A percentile compares a stretch with the other conserved stretches of the same genome.
phyloP scores from a whole-genome alignment of 1,139 yeast genomes.

The Taiozyma onychis region DNA sequence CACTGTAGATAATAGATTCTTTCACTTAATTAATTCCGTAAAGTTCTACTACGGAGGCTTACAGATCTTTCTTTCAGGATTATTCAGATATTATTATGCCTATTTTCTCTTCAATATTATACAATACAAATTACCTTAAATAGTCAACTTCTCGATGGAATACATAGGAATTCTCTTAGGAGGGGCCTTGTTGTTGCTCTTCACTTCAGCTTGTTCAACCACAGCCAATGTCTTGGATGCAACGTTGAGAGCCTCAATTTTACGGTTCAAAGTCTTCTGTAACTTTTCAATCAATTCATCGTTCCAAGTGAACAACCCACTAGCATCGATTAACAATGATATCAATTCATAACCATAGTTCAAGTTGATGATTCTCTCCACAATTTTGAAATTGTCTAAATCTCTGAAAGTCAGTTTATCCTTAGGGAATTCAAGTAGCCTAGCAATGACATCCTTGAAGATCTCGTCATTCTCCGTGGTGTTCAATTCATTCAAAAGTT shows the following conservation, averaged over 20 bases:
- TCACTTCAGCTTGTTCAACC: conserved; percentile 43
- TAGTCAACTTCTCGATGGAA: conserved; percentile 44
- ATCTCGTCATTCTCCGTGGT: conserved; percentile 54
- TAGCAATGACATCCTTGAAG: conserved; percentile 60
- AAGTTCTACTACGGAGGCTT: too few species aligned
- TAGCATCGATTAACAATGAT: conserved; percentile 63
- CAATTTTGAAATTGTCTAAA: conserved; percentile 28
- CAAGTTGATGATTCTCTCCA: conserved; percentile 33
- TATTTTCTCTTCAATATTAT: background rate
- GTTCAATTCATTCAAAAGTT: conserved; percentile 54
- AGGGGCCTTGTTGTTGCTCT: conserved; percentile 20
- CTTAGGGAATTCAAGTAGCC: conserved; percentile 48
- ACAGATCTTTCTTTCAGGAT: too few species aligned
- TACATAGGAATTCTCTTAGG: conserved; percentile 43
- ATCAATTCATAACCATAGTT: conserved; percentile 56
- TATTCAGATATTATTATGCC: too few species aligned
- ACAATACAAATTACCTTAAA: conserved; percentile 22
- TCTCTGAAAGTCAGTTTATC: conserved; percentile 29
- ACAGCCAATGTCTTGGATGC: conserved; percentile 52
- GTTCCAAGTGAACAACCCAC: conserved; percentile 65
- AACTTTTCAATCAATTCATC: conserved; percentile 41
- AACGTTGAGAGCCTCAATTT: conserved; percentile 43
- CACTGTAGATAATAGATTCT: background rate
- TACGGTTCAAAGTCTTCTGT: conserved; percentile 38
- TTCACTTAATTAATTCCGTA: too few species aligned